Conservation (phyloP, 2,329 filamentous ascomycete species). For the Pezicula carpinea region DNA sequence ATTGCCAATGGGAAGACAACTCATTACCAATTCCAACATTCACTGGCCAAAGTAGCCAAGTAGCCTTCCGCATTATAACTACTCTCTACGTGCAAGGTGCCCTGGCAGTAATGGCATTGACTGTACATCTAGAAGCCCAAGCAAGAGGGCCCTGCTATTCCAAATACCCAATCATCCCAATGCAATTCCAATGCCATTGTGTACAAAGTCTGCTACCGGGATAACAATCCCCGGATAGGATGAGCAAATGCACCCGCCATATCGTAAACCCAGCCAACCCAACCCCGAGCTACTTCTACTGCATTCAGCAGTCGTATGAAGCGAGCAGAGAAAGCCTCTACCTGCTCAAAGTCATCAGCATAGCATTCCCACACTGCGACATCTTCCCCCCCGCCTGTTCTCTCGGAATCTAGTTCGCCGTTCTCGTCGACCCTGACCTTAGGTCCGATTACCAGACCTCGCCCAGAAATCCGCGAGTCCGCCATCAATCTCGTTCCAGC, state of each 20-base stretch:
- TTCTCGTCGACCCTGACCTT: constrained; percentile 42
- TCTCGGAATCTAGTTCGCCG: constrained; percentile 20
- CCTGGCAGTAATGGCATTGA: too few relatives aligned
- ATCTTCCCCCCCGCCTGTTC: constrained; percentile 25
- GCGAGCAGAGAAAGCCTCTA: constrained; percentile 50
- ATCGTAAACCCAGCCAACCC: constrained; percentile 38
- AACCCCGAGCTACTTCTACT: constrained; percentile 44
- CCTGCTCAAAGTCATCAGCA: constrained; percentile 51
- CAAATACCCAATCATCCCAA: too few relatives aligned
- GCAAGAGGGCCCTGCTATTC: too few relatives aligned
- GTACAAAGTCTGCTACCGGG: constrained; percentile 2
- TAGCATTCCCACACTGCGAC: constrained; percentile 56
- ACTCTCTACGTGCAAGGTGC: too few relatives aligned
- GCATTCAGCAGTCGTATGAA: constrained; percentile 50
- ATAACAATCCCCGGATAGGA: constrained; percentile 12
- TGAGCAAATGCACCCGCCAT: constrained; percentile 16
- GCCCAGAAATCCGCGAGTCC: constrained; percentile 51
- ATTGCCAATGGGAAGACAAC: too few relatives aligned
- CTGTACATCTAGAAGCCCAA: too few relatives aligned
- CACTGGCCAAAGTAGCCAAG: too few relatives aligned
- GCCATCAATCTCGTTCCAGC: constrained; percentile 58
- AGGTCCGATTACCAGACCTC: constrained; percentile 54
- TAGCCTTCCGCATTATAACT: too few relatives aligned
- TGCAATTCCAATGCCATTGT: too few relatives aligned
- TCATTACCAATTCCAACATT: too few relatives aligned